phyloP scores from a whole-genome alignment of 257 asterid genomes.

The Solanum gracilifrons region DNA sequence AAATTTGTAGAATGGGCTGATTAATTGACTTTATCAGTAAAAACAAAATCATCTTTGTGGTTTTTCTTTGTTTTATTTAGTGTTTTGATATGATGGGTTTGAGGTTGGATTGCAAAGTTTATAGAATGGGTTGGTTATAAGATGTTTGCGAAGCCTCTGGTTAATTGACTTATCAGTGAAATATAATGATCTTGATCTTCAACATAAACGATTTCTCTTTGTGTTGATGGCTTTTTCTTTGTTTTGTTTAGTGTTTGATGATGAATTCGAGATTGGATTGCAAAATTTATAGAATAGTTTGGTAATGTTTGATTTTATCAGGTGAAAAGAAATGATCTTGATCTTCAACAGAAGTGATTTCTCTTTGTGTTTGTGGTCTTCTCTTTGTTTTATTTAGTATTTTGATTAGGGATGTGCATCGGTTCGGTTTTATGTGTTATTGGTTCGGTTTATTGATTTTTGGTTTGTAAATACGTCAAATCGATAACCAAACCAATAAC shows the following conservation, averaged over 20 bases:
- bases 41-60: background rate
- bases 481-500: too few species aligned
- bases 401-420: background rate
- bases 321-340: constrained; percentile 18
- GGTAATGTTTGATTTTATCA: background rate
- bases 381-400: background rate
- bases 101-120: background rate
- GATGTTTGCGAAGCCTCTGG: background rate
- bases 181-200: constrained; percentile 28
- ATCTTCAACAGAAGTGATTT: constrained; percentile 3
- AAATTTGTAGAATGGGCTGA: background rate
- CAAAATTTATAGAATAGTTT: background rate
- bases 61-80: background rate
- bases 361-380: background rate
- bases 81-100: background rate
- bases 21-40: background rate
- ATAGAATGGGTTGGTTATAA: background rate
- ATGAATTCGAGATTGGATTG: background rate
- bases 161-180: background rate
- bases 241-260: background rate
- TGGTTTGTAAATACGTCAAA: too few species aligned
- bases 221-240: background rate
- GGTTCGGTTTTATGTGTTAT: too few species aligned
- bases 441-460: too few species aligned
- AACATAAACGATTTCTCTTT: background rate